phyloP scores from a whole-genome alignment of 768 basidiomycete species.

The Russula compacta region DNA sequence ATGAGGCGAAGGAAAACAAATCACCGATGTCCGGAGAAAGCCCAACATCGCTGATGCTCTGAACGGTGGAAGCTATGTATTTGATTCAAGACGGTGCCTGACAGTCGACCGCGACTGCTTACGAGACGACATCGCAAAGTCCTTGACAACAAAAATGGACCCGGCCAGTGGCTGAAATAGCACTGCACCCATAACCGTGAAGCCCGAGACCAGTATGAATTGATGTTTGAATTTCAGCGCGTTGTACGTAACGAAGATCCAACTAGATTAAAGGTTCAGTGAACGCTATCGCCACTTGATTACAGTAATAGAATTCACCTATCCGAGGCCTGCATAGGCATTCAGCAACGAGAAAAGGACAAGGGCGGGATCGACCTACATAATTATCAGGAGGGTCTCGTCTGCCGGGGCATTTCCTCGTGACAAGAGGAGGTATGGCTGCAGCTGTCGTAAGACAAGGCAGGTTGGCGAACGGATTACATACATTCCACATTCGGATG shows the following conservation, averaged over 20 bases:
- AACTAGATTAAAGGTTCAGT: neutral
- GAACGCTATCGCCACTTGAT: too few species aligned
- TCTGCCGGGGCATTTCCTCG: conserved; percentile 45
- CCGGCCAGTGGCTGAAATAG: conserved; percentile 51
- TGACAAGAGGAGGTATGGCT: conserved; percentile 57
- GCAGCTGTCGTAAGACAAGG: conserved; percentile 5
- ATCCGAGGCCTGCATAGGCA: neutral
- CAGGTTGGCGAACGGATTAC: conserved; percentile 11
- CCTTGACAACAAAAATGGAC: conserved; percentile 26
- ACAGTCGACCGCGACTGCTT: conserved; percentile 15
- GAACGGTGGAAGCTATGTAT: conserved; percentile 4
- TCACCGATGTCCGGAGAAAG: conserved; percentile 7
- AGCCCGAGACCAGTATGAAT: conserved; percentile 43
- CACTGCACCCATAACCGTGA: conserved; percentile 38
- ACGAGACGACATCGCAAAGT: conserved; percentile 27
- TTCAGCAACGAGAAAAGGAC: neutral
- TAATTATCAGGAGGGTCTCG: conserved; percentile 58
- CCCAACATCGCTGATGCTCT: conserved; percentile 12
- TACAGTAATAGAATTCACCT: conserved; percentile 1
- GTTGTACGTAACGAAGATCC: conserved; percentile 19
- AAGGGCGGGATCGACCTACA: conserved; percentile 29
- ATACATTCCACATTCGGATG: conserved; percentile 50
- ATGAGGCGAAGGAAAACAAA: conserved; percentile 9
- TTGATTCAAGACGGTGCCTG: neutral
- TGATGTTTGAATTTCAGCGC: conserved; percentile 45